Base-by-base conservation (phyloP, 441 rosid genomes). In the Omphalea diandra region DNA sequence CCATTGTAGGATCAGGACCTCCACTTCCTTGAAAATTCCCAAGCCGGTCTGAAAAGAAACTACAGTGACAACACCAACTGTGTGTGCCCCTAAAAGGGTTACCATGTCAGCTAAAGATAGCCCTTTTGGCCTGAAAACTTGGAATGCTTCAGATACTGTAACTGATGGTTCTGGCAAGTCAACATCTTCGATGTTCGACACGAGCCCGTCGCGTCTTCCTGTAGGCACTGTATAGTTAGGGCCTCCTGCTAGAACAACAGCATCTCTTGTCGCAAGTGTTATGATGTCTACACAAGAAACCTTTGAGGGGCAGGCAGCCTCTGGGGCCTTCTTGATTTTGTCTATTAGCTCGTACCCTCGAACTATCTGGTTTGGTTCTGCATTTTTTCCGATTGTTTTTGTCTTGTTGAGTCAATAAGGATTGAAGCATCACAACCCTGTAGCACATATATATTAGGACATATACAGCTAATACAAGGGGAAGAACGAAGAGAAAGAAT, bases 371-470 rank as follows among this genome's bases (percentile, higher is more conserved):
- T 85, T 90, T 12, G 83, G 86, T 3, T 79, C 82, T 2, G 87
- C 84, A 5, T 41, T 67, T 69, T 90, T 71, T 90, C 96, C 0
- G 93, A 67, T 26, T 15, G 50, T 11, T 69, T 77, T 56, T 32
- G 61, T 9, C 56, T 9, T 3, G 90, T 83, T 65, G 89, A 73
- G 62, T 90, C 88, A 49, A 88, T 78, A 2, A 88, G 88, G 26
- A 88, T 76, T 3, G 96, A 90, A 29, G 90, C 93, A 64, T 90
- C 96, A 67, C 94, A 90, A 20, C 94, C 96, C 94, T 88, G 50
- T 10, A 68, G 40, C 36, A 10, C 14, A 7, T 22, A 24, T 6
- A 27, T 7, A 43, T 43, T 43, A 11, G 2, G 11, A 7, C n/a
- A n/a, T n/a, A n/a, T n/a, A n/a, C 83, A 40, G 84, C 92, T 22